Conservation (phyloP, 352 stramenopile genomes). For the Pythium folliculosum region DNA sequence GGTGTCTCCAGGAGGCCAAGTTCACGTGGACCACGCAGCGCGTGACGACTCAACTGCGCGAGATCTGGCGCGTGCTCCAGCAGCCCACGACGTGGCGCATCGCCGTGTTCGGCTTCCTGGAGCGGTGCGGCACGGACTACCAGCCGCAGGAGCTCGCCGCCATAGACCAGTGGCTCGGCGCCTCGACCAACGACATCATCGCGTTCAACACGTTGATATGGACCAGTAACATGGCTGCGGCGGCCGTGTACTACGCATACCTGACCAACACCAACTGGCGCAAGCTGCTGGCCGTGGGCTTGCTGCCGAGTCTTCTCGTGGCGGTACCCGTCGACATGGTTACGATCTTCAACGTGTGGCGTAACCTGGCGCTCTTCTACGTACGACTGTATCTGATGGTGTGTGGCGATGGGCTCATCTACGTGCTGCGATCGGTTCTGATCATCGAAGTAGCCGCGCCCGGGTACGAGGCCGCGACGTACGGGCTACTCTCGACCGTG, state of each 20-base stretch:
- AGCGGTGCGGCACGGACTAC: background rate
- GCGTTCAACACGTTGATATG: background rate
- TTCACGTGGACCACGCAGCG: background rate
- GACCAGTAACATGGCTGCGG: background rate
- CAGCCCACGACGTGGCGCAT: conserved; percentile 20
- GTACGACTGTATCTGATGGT: background rate
- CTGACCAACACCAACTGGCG: conserved; percentile 26
- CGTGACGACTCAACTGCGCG: conserved; percentile 6
- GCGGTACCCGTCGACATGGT: conserved; percentile 13
- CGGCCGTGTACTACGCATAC: background rate
- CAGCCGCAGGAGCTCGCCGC: background rate
- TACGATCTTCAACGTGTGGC: conserved; percentile 22
- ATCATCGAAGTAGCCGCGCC: conserved; percentile 22
- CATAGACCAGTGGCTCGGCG: background rate
- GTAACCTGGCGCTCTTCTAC: conserved; percentile 7
- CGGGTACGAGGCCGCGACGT: conserved; percentile 21
- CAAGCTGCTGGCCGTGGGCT: background rate
- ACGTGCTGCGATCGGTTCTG: conserved; percentile 2
- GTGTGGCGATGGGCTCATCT: background rate
- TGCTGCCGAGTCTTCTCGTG: background rate
- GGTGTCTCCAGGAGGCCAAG: conserved; percentile 1
- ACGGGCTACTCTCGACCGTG: conserved; percentile 22
- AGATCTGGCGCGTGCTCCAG: conserved; percentile 19
- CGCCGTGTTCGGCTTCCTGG: conserved; percentile 11
- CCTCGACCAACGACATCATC: background rate